Conservation (phyloP, 495 filamentous ascomycete species). For the Xylaria cubensis region DNA sequence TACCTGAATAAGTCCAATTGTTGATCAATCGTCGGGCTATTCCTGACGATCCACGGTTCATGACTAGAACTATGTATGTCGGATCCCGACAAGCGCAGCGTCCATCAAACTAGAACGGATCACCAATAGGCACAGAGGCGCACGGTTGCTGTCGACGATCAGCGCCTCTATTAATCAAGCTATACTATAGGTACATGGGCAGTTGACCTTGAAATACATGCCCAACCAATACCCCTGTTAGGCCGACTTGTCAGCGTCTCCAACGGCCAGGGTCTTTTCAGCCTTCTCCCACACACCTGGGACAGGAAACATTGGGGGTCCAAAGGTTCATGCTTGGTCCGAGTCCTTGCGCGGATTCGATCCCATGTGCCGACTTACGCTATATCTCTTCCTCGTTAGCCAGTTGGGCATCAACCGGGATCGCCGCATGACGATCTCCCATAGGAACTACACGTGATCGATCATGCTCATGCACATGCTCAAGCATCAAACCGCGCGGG, state of each 20-base stretch:
- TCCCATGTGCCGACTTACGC: conserved; percentile 21
- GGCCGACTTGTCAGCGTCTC: conserved; percentile 12
- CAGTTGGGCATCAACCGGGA: conserved; percentile 26
- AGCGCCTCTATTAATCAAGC: conserved; percentile 5
- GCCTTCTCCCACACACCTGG: conserved; percentile 25
- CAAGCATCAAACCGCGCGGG: neutral
- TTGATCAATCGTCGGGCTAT: conserved; percentile 1
- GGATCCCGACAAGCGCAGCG: conserved; percentile 4
- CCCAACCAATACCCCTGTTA: conserved; percentile 17
- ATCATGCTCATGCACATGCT: neutral
- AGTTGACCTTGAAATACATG: neutral
- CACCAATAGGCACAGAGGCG: neutral
- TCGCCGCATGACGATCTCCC: conserved; percentile 3
- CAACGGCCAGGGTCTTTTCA: conserved; percentile 22
- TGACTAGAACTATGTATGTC: conserved; percentile 17
- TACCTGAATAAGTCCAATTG: neutral
- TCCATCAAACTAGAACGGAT: neutral
- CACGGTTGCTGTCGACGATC: neutral
- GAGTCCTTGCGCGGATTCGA: conserved; percentile 4
- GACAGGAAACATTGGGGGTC: neutral
- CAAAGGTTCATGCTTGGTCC: conserved; percentile 2
- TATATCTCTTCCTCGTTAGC: conserved; percentile 6
- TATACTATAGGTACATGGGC: neutral
- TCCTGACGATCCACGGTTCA: conserved; percentile 8
- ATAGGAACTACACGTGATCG: conserved; percentile 9